These are phyloP conservation scores for Lolium perenne DNA, from an alignment of 176 grass and related monocot species.

Conservation along the genomic window DNA sequence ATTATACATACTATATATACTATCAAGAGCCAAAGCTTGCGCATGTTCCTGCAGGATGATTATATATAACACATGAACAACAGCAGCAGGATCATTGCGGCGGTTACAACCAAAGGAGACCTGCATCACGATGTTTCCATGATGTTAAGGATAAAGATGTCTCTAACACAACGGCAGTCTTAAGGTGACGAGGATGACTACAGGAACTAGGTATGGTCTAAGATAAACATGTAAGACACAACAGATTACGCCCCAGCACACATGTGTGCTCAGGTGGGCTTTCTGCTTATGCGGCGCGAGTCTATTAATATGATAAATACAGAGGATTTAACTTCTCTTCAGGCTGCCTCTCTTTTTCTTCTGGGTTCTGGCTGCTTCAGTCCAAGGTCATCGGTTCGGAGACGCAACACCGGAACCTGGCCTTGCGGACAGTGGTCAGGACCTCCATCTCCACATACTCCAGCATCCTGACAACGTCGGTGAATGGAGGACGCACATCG, in stretches of 20 bases:
- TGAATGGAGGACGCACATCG: slow-evolving; percentile 49
- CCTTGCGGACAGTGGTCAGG: slow-evolving; percentile 51
- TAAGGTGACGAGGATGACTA: background rate
- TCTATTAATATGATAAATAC: slow-evolving; percentile 60
- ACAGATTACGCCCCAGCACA: slow-evolving; percentile 19
- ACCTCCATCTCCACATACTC: slow-evolving; percentile 64
- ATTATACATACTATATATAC: slow-evolving; percentile 49
- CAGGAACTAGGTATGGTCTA: slow-evolving; percentile 47
- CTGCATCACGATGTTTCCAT: slow-evolving; percentile 38
- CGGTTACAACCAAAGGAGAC: slow-evolving; percentile 38
- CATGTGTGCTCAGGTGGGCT: slow-evolving; percentile 18
- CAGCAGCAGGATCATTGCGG: slow-evolving; percentile 40
- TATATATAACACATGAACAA: slow-evolving; percentile 34
- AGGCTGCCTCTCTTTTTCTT: slow-evolving; percentile 26
- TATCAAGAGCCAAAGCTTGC: slow-evolving; percentile 32
- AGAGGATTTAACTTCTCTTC: slow-evolving; percentile 42
- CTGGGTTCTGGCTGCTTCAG: slow-evolving; percentile 44
- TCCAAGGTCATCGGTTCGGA: slow-evolving; percentile 59
- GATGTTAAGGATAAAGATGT: slow-evolving; percentile 43
- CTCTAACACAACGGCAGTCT: slow-evolving; percentile 42
- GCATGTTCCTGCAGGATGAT: slow-evolving; percentile 42
- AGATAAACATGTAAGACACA: slow-evolving; percentile 50
- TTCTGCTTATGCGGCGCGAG: slow-evolving; percentile 40
- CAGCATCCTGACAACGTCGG: slow-evolving; percentile 58
- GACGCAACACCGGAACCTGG: slow-evolving; percentile 62